Evolutionary conservation across 139 green algal species (phyloP).

Genomic region (Coccomyxa sp.): DNA sequence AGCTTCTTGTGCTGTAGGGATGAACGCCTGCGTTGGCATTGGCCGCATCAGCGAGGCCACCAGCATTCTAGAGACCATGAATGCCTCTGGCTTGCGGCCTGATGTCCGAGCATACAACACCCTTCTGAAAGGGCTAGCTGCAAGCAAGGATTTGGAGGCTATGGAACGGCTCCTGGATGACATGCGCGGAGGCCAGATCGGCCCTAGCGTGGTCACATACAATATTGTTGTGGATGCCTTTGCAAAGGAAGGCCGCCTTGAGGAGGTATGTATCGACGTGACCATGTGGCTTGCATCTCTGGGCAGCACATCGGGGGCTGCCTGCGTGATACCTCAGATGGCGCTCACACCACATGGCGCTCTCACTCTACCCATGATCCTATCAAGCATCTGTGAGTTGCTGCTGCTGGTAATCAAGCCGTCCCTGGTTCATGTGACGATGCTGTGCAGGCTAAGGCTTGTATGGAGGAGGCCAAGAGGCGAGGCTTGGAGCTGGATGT

Average conservation of each 20-base stretch:
- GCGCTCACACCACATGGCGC: no score
- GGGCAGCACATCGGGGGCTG: no score
- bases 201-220: conserved; percentile 49
- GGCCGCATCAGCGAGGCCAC: conserved; percentile 42
- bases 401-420: neutral
- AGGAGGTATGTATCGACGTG: neutral
- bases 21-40: conserved; percentile 52
- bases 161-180: conserved; percentile 32
- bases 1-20: no score
- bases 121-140: conserved; percentile 46
- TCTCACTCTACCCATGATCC: no score
- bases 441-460: conserved; percentile 7
- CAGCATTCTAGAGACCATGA: conserved; percentile 39
- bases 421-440: neutral
- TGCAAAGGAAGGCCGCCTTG: conserved; percentile 31
- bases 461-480: conserved; percentile 32
- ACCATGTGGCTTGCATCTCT: neutral
- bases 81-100: conserved; percentile 3
- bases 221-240: conserved; percentile 60
- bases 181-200: conserved; percentile 28
- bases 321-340: no score
- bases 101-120: conserved; percentile 58
- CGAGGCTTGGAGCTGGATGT: conserved; percentile 47
- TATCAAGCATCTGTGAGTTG: neutral
- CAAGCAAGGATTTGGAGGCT: conserved; percentile 17